Evolutionary conservation across 1,284 basidiomycete species (phyloP).

Genomic region (Irpex lacteus): DNA sequence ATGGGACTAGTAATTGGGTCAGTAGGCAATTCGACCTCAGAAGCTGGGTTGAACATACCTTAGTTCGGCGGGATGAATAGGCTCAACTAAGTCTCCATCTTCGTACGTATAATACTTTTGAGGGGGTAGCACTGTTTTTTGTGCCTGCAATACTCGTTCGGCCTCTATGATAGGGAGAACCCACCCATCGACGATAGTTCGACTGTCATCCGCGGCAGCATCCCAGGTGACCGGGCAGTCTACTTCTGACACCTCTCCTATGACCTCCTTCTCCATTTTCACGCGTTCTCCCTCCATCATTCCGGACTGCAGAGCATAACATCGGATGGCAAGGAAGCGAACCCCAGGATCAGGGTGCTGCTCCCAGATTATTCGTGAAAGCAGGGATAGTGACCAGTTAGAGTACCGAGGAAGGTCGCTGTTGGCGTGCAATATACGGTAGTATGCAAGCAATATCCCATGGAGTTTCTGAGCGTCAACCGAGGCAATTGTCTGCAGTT

Average conservation of each 20-base stretch:
- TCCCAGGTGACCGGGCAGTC: constrained; percentile 61
- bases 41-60: constrained; percentile 40
- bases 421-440: constrained; percentile 75
- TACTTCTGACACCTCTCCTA: constrained; percentile 54
- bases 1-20: constrained; percentile 41
- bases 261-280: constrained; percentile 55
- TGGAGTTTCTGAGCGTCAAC: constrained; percentile 53
- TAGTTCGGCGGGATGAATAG: constrained; percentile 43
- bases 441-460: constrained; percentile 72
- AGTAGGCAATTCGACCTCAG: constrained; percentile 13
- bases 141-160: constrained; percentile 52
- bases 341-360: constrained; percentile 61
- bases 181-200: constrained; percentile 68
- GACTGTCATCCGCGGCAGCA: constrained; percentile 40
- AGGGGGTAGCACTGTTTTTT: constrained; percentile 44
- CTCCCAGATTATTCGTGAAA: constrained; percentile 56
- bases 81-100: constrained; percentile 30
- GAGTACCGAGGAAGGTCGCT: constrained; percentile 59
- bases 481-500: constrained; percentile 26
- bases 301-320: constrained; percentile 70
- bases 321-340: constrained; percentile 71
- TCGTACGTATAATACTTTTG: constrained; percentile 47
- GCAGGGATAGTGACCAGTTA: constrained; percentile 63
- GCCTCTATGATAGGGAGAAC: constrained; percentile 69
- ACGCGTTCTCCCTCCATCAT: constrained; percentile 77